Percentiles rank a stretch among this genome's conserved stretches.
Conservation (phyloP, 441 rosid species). For the Francoa sonchifolia region DNA sequence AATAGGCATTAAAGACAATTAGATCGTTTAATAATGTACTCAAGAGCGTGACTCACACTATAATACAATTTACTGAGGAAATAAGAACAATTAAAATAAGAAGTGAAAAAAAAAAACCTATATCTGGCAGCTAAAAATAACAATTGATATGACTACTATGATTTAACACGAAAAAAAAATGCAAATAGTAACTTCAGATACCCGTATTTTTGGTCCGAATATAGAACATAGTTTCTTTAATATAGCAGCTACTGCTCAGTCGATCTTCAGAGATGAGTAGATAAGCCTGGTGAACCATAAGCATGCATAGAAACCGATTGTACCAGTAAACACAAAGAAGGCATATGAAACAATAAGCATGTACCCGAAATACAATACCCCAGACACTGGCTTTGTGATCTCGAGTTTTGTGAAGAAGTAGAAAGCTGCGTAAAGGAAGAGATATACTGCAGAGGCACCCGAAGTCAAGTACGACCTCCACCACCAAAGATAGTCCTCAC, state of each 20-base stretch:
- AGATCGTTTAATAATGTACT: no score
- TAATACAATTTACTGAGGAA: no score
- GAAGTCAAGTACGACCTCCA: constrained; percentile 92
- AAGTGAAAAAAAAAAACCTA: no score
- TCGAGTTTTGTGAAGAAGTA: constrained; percentile 90
- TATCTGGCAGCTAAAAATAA: no score
- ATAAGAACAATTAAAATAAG: no score
- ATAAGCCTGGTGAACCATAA: constrained; percentile 91
- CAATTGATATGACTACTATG: no score
- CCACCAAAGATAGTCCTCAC: constrained; percentile 96
- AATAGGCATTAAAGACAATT: no score
- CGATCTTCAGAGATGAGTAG: constrained; percentile 83
- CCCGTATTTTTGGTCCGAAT: no score
- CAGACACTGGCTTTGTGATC: constrained; percentile 75
- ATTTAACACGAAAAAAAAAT: no score
- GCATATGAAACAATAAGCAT: constrained; percentile 71
- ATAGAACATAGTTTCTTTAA: constrained; percentile 2
- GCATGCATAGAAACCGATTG: constrained; percentile 83
- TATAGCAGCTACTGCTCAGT: constrained; percentile 23
- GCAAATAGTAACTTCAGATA: no score
- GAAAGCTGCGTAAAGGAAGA: constrained; percentile 73
- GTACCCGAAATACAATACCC: constrained; percentile 75
- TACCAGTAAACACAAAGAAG: constrained; percentile 72
- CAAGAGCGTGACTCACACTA: no score
- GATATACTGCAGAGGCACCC: constrained; percentile 77